Evolutionary conservation across 345 rosid genomes (phyloP).

Genomic region (Gossypium bickii): DNA sequence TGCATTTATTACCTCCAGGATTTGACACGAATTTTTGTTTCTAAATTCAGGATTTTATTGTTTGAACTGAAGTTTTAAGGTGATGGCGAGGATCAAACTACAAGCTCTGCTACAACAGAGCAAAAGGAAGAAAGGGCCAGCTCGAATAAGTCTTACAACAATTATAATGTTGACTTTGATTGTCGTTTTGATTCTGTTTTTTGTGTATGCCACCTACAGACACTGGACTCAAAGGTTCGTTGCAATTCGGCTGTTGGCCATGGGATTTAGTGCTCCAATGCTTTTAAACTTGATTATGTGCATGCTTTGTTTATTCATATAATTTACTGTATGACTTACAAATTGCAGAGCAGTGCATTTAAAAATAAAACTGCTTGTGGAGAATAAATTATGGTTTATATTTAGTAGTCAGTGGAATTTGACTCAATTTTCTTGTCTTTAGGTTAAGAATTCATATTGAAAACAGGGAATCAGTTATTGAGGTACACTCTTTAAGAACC

Average conservation of each 20-base stretch:
- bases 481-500: constrained; percentile 31
- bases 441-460: constrained; percentile 48
- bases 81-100: constrained; percentile 78
- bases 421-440: constrained; percentile 10
- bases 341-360: background rate
- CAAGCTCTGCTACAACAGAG: constrained; percentile 69
- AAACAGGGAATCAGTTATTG: constrained; percentile 36
- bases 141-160: constrained; percentile 47
- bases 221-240: constrained; percentile 57
- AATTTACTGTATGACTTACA: background rate
- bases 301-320: background rate
- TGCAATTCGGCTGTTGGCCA: background rate
- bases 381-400: background rate
- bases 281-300: background rate
- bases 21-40: background rate
- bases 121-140: constrained; percentile 70
- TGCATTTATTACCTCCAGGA: background rate
- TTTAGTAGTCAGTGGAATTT: background rate
- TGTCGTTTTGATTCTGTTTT: constrained; percentile 38
- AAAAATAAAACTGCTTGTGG: background rate
- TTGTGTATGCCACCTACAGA: constrained; percentile 54
- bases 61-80: constrained; percentile 24
- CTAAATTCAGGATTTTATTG: background rate
- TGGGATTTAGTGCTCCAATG: background rate
- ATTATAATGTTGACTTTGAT: constrained; percentile 42